A percentile compares a stretch with the other conserved stretches of the same genome.
Conservation (phyloP, 805 yeast genomes). For the Myxozyma nipponensis region DNA sequence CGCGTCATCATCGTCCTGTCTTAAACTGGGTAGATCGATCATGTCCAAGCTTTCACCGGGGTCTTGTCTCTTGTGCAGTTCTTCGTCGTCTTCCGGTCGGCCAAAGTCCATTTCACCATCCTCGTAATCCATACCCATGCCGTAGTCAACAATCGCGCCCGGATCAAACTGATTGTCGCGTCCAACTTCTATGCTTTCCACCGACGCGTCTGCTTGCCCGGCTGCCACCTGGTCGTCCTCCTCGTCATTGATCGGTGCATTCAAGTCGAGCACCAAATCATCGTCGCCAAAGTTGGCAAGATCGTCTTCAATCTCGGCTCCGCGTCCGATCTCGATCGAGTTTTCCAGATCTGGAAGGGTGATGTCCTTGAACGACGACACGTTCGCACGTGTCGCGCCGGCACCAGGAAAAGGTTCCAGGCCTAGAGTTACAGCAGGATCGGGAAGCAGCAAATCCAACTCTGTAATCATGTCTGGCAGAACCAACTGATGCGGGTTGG, state of each 20-base stretch:
- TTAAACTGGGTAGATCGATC: constrained; percentile 18
- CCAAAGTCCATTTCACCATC: not conserved
- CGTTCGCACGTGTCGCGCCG: constrained; percentile 9
- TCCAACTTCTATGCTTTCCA: constrained; percentile 41
- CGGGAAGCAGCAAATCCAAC: constrained; percentile 50
- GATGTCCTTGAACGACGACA: constrained; percentile 24
- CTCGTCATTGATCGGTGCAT: constrained; percentile 26
- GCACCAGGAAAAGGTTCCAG: constrained; percentile 25
- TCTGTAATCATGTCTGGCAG: constrained; percentile 77
- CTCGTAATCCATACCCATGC: constrained; percentile 10
- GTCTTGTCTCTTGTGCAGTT: constrained; percentile 2
- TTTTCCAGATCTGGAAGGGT: constrained; percentile 43
- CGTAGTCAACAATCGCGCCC: constrained; percentile 16
- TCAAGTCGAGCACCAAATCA: constrained; percentile 55
- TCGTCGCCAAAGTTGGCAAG: constrained; percentile 38
- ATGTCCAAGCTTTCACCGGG: constrained; percentile 9
- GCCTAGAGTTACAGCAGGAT: constrained; percentile 31
- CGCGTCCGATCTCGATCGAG: constrained; percentile 68
- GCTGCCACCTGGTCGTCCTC: not conserved
- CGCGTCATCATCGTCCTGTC: constrained; percentile 13
- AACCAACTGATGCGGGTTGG: constrained; percentile 56
- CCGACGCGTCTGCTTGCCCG: not conserved
- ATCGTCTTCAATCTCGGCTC: constrained; percentile 35
- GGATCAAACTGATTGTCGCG: constrained; percentile 30
- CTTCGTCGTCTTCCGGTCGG: constrained; percentile 3